Conservation (phyloP, 768 basidiomycete genomes). For the Hysterangium stoloniferum region DNA sequence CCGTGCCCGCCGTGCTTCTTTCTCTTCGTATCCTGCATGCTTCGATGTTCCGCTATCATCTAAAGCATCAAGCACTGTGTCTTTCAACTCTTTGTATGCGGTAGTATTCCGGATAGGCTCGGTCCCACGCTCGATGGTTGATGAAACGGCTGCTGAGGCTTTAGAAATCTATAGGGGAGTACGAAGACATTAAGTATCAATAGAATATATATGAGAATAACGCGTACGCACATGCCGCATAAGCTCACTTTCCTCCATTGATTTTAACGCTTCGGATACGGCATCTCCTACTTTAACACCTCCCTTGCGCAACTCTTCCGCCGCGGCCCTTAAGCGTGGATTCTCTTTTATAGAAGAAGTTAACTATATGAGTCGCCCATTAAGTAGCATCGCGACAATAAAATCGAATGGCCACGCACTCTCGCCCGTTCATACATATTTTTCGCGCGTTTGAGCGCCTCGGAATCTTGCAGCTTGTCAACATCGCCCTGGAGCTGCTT, state of each 20-base stretch:
- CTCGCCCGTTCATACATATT: conserved; percentile 92
- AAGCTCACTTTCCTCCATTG: conserved; percentile 92
- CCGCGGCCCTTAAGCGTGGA: conserved; percentile 82
- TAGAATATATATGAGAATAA: not conserved
- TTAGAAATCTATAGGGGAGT: conserved; percentile 60
- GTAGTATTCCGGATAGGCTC: conserved; percentile 96
- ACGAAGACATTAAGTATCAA: not conserved
- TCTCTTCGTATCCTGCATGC: conserved; percentile 94
- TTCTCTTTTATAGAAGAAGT: conserved; percentile 95
- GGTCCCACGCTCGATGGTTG: conserved; percentile 79
- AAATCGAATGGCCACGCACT: conserved; percentile 41
- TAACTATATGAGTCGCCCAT: conserved; percentile 42
- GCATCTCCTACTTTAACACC: conserved; percentile 93
- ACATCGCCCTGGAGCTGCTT: conserved; percentile 97
- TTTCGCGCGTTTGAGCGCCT: conserved; percentile 86
- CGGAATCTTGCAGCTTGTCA: conserved; percentile 93
- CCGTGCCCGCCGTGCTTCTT: conserved; percentile 76
- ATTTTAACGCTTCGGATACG: conserved; percentile 82
- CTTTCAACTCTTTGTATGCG: conserved; percentile 87
- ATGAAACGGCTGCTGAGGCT: conserved; percentile 80
- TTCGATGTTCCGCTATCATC: conserved; percentile 91
- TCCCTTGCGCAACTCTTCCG: conserved; percentile 82
- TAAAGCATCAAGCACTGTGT: conserved; percentile 84
- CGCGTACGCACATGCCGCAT: conserved; percentile 66
- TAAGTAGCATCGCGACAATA: not conserved